Conservation (phyloP, 768 basidiomycete species). For the Psilocybe tampanensis region DNA sequence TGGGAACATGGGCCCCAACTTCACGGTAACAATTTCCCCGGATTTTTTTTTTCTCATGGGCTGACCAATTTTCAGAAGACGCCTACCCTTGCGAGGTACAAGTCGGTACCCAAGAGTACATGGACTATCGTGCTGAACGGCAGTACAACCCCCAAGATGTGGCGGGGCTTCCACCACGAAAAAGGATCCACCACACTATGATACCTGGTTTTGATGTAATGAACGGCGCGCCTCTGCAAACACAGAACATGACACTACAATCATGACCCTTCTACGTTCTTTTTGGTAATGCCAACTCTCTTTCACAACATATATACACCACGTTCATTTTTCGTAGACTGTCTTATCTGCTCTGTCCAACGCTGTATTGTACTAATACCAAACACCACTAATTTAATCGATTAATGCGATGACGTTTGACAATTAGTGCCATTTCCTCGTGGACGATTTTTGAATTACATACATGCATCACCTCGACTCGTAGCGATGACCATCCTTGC, state of each 20-base stretch:
- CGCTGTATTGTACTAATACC: conserved; percentile 20
- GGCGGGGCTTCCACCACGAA: conserved; percentile 57
- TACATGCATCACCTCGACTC: no score
- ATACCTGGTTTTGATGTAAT: conserved; percentile 59
- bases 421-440: background rate
- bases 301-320: conserved; percentile 13
- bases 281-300: conserved; percentile 18
- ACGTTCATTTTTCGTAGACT: conserved; percentile 20
- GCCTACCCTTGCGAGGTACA: conserved; percentile 53
- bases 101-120: conserved; percentile 26
- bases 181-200: conserved; percentile 64
- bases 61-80: conserved; percentile 28
- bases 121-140: conserved; percentile 29
- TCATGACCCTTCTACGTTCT: conserved; percentile 37
- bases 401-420: conserved; percentile 9
- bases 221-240: conserved; percentile 54
- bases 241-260: conserved; percentile 57
- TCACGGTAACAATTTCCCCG: conserved; percentile 32
- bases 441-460: background rate
- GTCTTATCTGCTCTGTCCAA: conserved; percentile 16
- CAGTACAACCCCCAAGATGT: conserved; percentile 45
- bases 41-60: background rate
- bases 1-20: conserved; percentile 59
- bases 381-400: conserved; percentile 18
- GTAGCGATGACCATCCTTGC: no score